Conservation (phyloP, 495 filamentous ascomycete species). For the Saxophila tyrrhenica region DNA sequence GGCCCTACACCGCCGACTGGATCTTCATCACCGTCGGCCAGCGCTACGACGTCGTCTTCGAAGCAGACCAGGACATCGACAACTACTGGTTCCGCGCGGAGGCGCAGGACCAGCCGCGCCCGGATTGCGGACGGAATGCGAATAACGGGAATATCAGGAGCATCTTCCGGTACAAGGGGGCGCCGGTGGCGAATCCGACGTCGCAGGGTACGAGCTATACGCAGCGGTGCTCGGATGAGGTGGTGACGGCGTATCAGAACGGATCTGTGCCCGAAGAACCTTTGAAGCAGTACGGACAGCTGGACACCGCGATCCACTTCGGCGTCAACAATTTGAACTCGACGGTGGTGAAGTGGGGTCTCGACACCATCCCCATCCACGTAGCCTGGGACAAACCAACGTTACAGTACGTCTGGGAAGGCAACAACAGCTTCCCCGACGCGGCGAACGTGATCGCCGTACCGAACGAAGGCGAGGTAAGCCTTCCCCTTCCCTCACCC, state of each 20-base stretch:
- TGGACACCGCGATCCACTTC: background rate
- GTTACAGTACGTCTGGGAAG: conserved; percentile 23
- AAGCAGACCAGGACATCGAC: conserved; percentile 23
- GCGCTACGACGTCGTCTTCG: conserved; percentile 33
- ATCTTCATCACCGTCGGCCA: conserved; percentile 28
- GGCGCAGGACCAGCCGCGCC: background rate
- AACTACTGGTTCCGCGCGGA: conserved; percentile 32
- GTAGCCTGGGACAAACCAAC: conserved; percentile 22
- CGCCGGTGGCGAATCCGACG: background rate
- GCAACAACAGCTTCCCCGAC: conserved; percentile 21
- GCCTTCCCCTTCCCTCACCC: no score
- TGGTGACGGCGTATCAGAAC: background rate
- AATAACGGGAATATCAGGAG: background rate
- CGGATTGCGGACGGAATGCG: background rate
- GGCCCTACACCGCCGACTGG: conserved; percentile 22
- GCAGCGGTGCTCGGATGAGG: background rate
- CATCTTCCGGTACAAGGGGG: background rate
- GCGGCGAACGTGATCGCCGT: conserved; percentile 21
- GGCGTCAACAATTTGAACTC: background rate
- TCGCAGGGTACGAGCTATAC: background rate
- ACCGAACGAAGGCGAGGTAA: conserved; percentile 16
- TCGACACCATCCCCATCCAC: conserved; percentile 22
- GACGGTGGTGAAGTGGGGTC: conserved; percentile 18
- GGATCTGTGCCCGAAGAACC: background rate
- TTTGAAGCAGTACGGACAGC: background rate